Evolutionary conservation across 108 stramenopile species (phyloP).

Genomic region (Cyclostephanos invisitatus): DNA sequence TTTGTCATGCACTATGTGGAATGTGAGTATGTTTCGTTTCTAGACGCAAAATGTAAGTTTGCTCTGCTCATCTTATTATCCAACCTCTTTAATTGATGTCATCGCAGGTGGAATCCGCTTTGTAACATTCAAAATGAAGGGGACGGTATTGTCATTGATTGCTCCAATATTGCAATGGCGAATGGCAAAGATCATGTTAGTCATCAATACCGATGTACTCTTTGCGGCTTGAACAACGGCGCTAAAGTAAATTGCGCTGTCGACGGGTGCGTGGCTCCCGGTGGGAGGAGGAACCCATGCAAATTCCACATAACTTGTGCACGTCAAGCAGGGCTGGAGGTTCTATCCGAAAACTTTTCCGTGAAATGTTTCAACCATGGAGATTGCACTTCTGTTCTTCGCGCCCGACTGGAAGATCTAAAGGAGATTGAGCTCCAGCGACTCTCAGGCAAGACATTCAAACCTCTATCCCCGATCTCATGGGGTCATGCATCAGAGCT

Average conservation of each 20-base stretch:
- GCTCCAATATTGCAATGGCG: constrained; percentile 65
- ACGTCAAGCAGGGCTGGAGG: constrained; percentile 80
- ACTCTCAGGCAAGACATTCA: constrained; percentile 30
- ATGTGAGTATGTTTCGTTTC: constrained; percentile 57
- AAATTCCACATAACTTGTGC: constrained; percentile 79
- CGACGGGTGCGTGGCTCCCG: constrained; percentile 43
- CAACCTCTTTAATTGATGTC: constrained; percentile 13
- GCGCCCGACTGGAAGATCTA: constrained; percentile 82
- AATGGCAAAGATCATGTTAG: constrained; percentile 60
- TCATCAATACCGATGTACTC: constrained; percentile 51
- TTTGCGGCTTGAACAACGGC: constrained; percentile 68
- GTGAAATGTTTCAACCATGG: constrained; percentile 72
- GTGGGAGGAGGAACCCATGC: constrained; percentile 29
- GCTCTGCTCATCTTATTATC: not conserved
- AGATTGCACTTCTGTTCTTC: constrained; percentile 59
- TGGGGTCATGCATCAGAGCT: constrained; percentile 64
- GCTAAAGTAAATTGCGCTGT: constrained; percentile 68
- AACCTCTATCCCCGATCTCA: constrained; percentile 41
- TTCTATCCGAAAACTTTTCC: constrained; percentile 31
- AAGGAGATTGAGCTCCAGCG: constrained; percentile 59
- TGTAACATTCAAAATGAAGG: constrained; percentile 22
- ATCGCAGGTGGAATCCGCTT: constrained; percentile 57
- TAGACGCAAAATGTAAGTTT: not conserved
- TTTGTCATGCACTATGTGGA: constrained; percentile 71
- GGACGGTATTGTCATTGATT: constrained; percentile 42